Evolutionary conservation across 2,329 filamentous ascomycete genomes (phyloP).

Genomic region (Volutella citrinella): DNA sequence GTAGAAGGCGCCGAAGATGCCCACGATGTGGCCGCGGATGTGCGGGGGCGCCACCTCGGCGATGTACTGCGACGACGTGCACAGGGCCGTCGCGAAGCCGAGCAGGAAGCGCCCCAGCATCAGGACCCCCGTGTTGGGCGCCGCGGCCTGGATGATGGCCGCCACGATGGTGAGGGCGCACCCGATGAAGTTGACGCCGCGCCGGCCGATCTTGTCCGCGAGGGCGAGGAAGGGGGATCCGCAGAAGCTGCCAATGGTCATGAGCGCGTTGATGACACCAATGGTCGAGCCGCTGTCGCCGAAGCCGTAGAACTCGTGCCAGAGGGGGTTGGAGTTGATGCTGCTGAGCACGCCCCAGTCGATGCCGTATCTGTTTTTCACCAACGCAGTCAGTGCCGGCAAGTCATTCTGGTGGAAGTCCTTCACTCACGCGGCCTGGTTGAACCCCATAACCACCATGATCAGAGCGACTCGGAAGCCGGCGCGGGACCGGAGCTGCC

Average conservation of each 20-base stretch:
- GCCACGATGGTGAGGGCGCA: conserved; percentile 17
- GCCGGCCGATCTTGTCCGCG: conserved; percentile 18
- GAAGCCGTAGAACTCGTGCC: conserved; percentile 22
- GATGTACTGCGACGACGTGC: conserved; percentile 22
- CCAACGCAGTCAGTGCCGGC: no score
- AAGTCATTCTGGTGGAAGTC: conserved; percentile 7
- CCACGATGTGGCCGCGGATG: conserved; percentile 18
- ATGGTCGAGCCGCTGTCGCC: conserved; percentile 14
- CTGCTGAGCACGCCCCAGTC: conserved; percentile 22
- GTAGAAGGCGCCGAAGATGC: conserved; percentile 21
- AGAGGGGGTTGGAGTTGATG: conserved; percentile 20
- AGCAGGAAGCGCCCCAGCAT: conserved; percentile 18
- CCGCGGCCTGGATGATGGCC: conserved; percentile 18
- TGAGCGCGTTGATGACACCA: conserved; percentile 20
- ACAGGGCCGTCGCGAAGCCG: conserved; percentile 20
- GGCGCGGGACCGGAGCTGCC: conserved; percentile 14
- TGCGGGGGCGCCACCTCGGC: conserved; percentile 20
- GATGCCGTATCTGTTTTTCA: conserved; percentile 21
- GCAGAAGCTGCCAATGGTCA: conserved; percentile 21
- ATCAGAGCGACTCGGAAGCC: conserved; percentile 17
- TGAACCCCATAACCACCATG: conserved; percentile 14
- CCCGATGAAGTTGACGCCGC: conserved; percentile 19
- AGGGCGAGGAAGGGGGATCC: conserved; percentile 19
- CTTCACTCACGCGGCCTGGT: conserved; percentile 13
- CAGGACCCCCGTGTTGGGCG: conserved; percentile 16